Conservation (phyloP, 257 asterid species). For the Lavandula angustifolia region DNA sequence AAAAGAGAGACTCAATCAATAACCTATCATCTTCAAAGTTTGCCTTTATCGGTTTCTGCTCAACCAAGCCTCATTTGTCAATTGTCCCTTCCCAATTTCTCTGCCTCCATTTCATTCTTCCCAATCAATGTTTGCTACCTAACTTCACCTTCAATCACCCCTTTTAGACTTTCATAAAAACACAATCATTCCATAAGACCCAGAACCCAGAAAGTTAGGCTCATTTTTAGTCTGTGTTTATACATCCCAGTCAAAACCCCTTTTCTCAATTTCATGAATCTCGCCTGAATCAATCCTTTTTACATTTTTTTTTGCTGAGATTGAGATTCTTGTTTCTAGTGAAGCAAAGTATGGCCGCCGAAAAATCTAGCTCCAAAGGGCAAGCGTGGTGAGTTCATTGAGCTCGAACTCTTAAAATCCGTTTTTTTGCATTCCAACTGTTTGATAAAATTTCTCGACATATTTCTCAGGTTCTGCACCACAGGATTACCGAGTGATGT, state of each 20-base stretch:
- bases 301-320: conserved; percentile 3
- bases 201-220: conserved; percentile 35
- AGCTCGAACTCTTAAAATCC: background rate
- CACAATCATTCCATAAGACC: conserved; percentile 50
- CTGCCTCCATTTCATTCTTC: conserved; percentile 8
- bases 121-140: conserved; percentile 29
- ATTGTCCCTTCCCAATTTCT: conserved; percentile 36
- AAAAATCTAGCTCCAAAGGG: conserved; percentile 72
- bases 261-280: conserved; percentile 47
- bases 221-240: conserved; percentile 30
- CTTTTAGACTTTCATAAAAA: conserved; percentile 37
- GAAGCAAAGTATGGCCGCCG: conserved; percentile 58
- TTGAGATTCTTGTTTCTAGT: conserved; percentile 1
- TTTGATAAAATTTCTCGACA: conserved; percentile 15
- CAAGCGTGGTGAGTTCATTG: conserved; percentile 75
- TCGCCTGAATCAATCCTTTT: conserved; percentile 25
- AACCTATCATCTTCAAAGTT: conserved; percentile 43
- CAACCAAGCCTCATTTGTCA: conserved; percentile 42
- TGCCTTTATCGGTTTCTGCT: conserved; percentile 48
- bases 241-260: conserved; percentile 32
- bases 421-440: background rate
- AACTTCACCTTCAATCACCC: conserved; percentile 31
- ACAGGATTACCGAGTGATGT: conserved; percentile 94
- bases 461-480: conserved; percentile 81
- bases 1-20: conserved; percentile 34